Evolutionary conservation across 2,329 filamentous ascomycete genomes (phyloP).

Genomic region (Tolypocladium album): DNA sequence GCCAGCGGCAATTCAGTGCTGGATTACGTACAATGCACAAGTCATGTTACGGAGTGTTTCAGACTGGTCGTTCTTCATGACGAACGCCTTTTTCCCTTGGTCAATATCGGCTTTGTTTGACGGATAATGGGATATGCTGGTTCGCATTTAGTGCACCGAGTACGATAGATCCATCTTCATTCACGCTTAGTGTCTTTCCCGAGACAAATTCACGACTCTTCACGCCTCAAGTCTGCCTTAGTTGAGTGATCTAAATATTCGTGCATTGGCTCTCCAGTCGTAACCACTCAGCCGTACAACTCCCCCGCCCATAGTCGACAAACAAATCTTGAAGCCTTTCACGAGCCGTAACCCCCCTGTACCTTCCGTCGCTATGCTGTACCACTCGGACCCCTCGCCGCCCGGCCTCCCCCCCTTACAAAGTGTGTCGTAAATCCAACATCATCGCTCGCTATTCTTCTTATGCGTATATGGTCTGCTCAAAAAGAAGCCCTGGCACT

Average conservation of each 20-base stretch:
- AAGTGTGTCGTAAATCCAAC: constrained; percentile 10
- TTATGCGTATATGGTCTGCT: neutral
- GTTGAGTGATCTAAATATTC: constrained; percentile 8
- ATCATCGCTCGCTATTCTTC: constrained; percentile 5
- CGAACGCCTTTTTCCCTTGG: neutral
- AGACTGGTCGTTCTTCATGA: neutral
- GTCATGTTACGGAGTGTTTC: neutral
- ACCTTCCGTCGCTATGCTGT: neutral
- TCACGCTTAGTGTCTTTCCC: neutral
- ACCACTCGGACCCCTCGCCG: constrained; percentile 6
- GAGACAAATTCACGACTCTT: neutral
- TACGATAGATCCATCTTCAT: neutral
- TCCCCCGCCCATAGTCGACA: neutral
- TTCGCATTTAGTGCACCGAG: neutral
- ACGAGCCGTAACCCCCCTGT: neutral
- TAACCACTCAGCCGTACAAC: constrained; percentile 15
- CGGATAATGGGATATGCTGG: neutral
- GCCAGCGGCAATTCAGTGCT: neutral
- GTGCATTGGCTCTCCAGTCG: constrained; percentile 16
- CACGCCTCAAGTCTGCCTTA: neutral
- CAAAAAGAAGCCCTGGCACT: neutral
- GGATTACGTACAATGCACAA: neutral
- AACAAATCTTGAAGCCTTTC: neutral
- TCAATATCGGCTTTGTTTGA: neutral
- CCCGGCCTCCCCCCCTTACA: constrained; percentile 3